phyloP scores from a whole-genome alignment of 495 filamentous ascomycete genomes.

The Penicillium alfredii region DNA sequence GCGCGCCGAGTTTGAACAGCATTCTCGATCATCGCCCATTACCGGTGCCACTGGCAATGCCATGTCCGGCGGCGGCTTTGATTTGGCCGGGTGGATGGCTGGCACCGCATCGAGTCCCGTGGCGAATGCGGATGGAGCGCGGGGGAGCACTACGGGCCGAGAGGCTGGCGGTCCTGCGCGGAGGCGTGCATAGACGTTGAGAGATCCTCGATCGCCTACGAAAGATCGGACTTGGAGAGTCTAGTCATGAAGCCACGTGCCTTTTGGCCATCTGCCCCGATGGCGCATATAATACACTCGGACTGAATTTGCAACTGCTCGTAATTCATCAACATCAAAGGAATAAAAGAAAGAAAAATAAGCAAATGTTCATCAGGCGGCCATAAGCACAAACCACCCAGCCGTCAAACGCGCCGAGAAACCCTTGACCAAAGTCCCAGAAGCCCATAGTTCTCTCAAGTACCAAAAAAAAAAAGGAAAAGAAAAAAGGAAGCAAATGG shows the following conservation, averaged over 20 bases:
- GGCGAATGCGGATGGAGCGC: slow-evolving; percentile 19
- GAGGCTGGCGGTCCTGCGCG: slow-evolving; percentile 29
- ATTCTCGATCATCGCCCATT: slow-evolving; percentile 69
- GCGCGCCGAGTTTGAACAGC: slow-evolving; percentile 84
- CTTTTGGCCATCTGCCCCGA: no score
- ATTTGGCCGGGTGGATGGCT: slow-evolving; percentile 81
- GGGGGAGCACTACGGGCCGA: slow-evolving; percentile 31
- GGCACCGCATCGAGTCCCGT: slow-evolving; percentile 28
- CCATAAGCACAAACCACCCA: no score
- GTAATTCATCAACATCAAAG: slow-evolving; percentile 1
- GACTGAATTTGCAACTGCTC: no score
- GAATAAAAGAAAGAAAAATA: slow-evolving; percentile 5
- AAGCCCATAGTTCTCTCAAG: no score
- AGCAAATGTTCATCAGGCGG: slow-evolving; percentile 7
- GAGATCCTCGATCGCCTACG: background rate
- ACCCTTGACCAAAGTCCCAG: slow-evolving; percentile 3
- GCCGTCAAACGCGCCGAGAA: slow-evolving; percentile 6
- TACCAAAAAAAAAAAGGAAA: slow-evolving; percentile 1
- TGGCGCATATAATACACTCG: no score
- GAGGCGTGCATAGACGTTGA: slow-evolving; percentile 28
- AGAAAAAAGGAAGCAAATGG: slow-evolving; percentile 6
- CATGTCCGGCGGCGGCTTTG: slow-evolving; percentile 53
- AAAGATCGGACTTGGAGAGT: no score
- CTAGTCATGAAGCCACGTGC: no score
- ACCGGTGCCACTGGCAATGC: slow-evolving; percentile 38